phyloP scores from a whole-genome alignment of 495 filamentous ascomycete genomes.

The Podospora bellae-mahoneyi region DNA sequence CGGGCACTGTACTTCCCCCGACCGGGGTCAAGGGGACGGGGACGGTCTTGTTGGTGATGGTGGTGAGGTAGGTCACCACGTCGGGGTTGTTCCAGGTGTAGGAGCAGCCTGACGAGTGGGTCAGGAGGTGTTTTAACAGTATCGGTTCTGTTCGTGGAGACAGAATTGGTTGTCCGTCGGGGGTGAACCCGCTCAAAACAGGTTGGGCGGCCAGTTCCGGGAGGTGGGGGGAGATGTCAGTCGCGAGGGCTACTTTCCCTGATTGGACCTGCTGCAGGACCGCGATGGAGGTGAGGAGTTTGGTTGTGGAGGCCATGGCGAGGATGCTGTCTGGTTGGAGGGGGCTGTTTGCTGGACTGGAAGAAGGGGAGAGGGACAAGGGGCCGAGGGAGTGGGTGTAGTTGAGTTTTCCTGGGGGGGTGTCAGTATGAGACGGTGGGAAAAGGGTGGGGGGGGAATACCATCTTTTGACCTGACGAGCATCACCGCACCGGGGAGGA shows the following conservation, averaged over 20 bases:
- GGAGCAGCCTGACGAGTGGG: conserved; percentile 34
- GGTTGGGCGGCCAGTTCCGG: conserved; percentile 30
- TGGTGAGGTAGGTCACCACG: conserved; percentile 20
- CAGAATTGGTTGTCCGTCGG: conserved; percentile 22
- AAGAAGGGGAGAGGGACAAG: conserved; percentile 3
- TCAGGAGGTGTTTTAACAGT: conserved; percentile 35
- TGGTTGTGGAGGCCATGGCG: conserved; percentile 36
- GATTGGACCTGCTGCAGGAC: conserved; percentile 37
- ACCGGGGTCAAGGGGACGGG: not conserved
- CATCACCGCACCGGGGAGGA: conserved; percentile 15
- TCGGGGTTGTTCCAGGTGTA: conserved; percentile 31
- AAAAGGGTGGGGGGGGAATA: not conserved
- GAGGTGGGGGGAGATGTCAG: conserved; percentile 24
- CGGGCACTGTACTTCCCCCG: conserved; percentile 22
- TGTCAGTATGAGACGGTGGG: not conserved
- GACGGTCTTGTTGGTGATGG: not conserved
- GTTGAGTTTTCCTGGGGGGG: conserved; percentile 16
- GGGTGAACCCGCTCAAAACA: conserved; percentile 30
- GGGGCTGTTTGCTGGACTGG: not conserved
- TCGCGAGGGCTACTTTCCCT: conserved; percentile 18
- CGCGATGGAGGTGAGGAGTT: conserved; percentile 37
- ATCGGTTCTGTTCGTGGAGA: conserved; percentile 28
- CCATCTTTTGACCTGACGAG: conserved; percentile 20
- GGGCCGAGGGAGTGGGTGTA: conserved; percentile 15
- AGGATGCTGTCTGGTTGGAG: conserved; percentile 5